Evolutionary conservation across 129 eudicot species (phyloP), one percentile per base, ranked within the genome.

Genomic region (Helichrysum umbraculigerum): DNA sequence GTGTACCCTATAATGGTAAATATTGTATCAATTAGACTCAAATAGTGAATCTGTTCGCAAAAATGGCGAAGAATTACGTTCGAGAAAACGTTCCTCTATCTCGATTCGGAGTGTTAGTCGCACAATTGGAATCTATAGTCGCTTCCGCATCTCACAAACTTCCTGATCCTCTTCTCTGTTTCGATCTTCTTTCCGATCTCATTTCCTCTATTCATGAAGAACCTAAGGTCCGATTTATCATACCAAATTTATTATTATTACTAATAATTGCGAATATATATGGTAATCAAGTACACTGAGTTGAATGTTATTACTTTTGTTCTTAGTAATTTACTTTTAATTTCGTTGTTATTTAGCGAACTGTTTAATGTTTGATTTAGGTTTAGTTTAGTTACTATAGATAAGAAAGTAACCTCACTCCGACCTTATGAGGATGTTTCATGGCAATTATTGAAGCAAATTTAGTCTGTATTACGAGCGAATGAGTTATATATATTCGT

Each of bases 121-220:
- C 98, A 56, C 98, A 93, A 76, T 84, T 93, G 73, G 98, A 93
- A 83, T 93, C 98, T 39, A 87, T 93, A 42, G 98, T 91, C 17
- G 87, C 91, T 17, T 88, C 97, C 59, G 91, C 98, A 4, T 73
- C 96, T 74, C 97, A 90, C 76, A 87, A 93, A 79, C 85, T 87
- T 15, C 98, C 98, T 21, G 97, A 93, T 74, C 87, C 96, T 28
- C 87, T 93, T 65, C 84, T 93, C 69, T 93, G 97, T 66, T 93
- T 93, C 86, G 98, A 93, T 87, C 97, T 93, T 57, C 91, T 93
- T 28, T 93, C 98, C 79, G 98, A 93, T 93, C 98, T 93, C 88
- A 84, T 88, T 28, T 87, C 96, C 74, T 88, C 92, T 80, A 85
- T 93, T 73, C 87, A 81, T 9, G 93, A 93, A 33, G 98, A 90